Evolutionary conservation across 2,329 filamentous ascomycete genomes (phyloP).

Genomic region (Paracoccidioides lutzii): DNA sequence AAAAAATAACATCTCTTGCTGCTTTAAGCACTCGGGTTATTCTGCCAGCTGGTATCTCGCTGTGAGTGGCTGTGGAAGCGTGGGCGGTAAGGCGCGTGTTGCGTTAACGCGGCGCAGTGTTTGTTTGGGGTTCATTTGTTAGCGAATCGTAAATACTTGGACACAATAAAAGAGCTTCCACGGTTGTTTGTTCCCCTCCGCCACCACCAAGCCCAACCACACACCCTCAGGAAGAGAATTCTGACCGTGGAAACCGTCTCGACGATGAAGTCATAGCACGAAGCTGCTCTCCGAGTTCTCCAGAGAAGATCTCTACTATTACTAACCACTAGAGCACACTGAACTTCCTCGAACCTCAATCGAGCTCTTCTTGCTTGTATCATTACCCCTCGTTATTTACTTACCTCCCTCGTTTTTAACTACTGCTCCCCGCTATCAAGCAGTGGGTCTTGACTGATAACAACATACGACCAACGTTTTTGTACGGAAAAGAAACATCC

Average conservation of each 20-base stretch:
- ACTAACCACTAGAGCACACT: slow-evolving; percentile 1
- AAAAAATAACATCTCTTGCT: background rate
- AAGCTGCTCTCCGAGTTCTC: background rate
- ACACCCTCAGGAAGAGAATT: background rate
- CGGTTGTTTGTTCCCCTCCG: background rate
- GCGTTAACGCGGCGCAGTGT: slow-evolving; percentile 2
- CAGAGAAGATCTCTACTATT: slow-evolving; percentile 2
- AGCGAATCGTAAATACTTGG: background rate
- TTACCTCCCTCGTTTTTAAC: background rate
- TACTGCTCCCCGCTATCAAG: background rate
- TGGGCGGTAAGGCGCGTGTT: slow-evolving; percentile 4
- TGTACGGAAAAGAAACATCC: background rate
- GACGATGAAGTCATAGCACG: slow-evolving; percentile 2
- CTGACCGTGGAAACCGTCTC: background rate
- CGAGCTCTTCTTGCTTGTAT: background rate
- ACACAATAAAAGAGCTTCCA: background rate
- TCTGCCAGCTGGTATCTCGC: background rate
- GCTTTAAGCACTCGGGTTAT: background rate
- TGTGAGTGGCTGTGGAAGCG: background rate
- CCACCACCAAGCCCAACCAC: background rate
- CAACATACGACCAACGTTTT: background rate
- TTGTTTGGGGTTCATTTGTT: slow-evolving; percentile 8
- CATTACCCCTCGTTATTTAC: background rate
- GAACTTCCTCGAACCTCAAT: background rate
- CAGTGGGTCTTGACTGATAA: background rate